phyloP scores from a whole-genome alignment of 805 yeast genomes.

The Teunomyces lycoperdinae region DNA sequence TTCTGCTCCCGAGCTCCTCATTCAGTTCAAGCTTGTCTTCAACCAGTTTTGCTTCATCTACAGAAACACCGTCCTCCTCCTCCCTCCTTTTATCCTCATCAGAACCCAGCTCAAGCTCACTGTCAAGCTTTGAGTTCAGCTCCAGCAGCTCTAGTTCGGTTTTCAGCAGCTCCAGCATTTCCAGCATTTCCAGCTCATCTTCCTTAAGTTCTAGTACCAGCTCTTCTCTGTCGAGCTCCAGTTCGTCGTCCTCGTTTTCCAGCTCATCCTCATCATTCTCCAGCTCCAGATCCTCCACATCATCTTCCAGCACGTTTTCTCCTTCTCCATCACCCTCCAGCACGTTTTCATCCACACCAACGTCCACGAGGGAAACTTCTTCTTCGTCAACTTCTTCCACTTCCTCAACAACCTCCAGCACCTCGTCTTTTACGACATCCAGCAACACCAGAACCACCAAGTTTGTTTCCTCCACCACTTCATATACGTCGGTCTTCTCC shows the following conservation, averaged over 20 bases:
- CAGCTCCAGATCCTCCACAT: constrained; percentile 4
- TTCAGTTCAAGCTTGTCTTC: neutral
- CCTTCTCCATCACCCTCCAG: constrained; percentile 5
- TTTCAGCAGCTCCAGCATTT: neutral
- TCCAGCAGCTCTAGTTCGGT: neutral
- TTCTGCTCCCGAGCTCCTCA: constrained; percentile 1
- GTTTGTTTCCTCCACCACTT: constrained; percentile 6
- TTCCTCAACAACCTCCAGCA: constrained; percentile 1
- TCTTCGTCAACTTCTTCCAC: constrained; percentile 1
- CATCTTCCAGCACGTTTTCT: constrained; percentile 2
- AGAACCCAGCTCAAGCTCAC: neutral
- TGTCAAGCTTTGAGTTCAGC: neutral
- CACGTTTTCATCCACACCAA: constrained; percentile 1
- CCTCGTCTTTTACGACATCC: constrained; percentile 12
- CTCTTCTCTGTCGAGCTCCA: neutral
- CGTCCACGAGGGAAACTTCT: constrained; percentile 3
- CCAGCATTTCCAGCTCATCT: constrained; percentile 1
- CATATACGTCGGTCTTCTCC: constrained; percentile 19
- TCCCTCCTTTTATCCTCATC: constrained; percentile 4
- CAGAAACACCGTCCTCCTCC: neutral
- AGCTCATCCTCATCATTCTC: constrained; percentile 10
- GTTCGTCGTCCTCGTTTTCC: constrained; percentile 2
- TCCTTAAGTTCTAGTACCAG: neutral
- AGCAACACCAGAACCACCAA: constrained; percentile 1
- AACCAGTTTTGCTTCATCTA: neutral